phyloP scores from a whole-genome alignment of 2,329 filamentous ascomycete genomes.

The Phaeophleospora eucalypticola region DNA sequence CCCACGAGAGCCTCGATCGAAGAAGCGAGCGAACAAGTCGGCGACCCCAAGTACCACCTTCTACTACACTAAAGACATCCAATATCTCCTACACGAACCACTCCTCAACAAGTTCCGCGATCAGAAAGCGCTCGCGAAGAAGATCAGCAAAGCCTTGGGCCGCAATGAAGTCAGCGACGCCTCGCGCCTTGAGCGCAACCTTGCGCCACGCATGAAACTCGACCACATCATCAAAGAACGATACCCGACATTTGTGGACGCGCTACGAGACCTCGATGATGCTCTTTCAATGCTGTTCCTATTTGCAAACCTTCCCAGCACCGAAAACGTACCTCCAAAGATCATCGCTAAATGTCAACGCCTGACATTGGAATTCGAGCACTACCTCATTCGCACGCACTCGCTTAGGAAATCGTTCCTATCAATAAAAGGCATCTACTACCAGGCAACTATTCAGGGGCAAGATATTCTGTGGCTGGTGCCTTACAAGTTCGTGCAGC shows the following conservation, averaged over 20 bases:
- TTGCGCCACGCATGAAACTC: conserved; percentile 82
- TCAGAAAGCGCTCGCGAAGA: conserved; percentile 94
- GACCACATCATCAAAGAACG: conserved; percentile 97
- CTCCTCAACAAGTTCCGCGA: conserved; percentile 92
- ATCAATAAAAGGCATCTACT: conserved; percentile 99
- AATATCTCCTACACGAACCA: conserved; percentile 96
- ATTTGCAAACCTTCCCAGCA: conserved; percentile 93
- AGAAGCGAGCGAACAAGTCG: conserved; percentile 93
- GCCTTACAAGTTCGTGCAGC: conserved; percentile 96
- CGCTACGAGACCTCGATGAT: conserved; percentile 90
- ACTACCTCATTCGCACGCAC: conserved; percentile 91
- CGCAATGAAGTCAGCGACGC: conserved; percentile 89
- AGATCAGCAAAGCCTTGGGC: conserved; percentile 88
- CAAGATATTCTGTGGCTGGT: conserved; percentile 97
- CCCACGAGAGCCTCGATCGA: conserved; percentile 91
- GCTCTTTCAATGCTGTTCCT: conserved; percentile 95
- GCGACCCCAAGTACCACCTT: conserved; percentile 90
- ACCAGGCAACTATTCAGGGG: conserved; percentile 94
- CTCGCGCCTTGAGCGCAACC: conserved; percentile 82
- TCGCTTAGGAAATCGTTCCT: conserved; percentile 93
- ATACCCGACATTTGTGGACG: conserved; percentile 95
- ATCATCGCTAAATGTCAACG: conserved; percentile 94
- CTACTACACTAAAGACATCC: conserved; percentile 89
- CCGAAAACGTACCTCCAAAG: conserved; percentile 83
- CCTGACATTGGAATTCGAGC: conserved; percentile 91